Conservation (phyloP, 2,329 filamentous ascomycete genomes). For the Pseudocercospora cruenta region DNA sequence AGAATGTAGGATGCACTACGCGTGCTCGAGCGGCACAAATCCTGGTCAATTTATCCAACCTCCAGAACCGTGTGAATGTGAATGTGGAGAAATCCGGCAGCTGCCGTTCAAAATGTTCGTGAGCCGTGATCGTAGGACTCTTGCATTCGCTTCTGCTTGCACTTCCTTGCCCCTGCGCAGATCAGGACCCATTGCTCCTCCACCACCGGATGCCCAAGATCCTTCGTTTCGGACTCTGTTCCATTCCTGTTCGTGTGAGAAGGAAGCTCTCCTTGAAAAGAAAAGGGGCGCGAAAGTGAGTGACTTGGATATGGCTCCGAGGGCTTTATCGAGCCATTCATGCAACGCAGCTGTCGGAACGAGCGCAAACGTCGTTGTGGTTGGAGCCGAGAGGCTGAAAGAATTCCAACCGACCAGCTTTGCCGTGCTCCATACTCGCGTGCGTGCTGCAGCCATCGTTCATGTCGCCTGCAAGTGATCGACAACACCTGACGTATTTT, state of each 20-base stretch:
- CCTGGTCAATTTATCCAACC: neutral
- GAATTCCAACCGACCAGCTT: neutral
- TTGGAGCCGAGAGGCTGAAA: neutral
- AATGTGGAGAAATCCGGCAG: neutral
- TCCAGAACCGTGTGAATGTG: neutral
- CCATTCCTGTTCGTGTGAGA: neutral
- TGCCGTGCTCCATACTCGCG: slow-evolving; percentile 9
- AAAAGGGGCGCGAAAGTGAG: neutral
- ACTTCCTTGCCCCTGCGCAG: neutral
- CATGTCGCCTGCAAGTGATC: slow-evolving; percentile 9
- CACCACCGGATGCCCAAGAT: neutral
- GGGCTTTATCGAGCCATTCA: neutral
- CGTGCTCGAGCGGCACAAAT: neutral
- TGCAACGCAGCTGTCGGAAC: neutral
- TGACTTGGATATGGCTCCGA: neutral
- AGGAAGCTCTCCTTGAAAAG: neutral
- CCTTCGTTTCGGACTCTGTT: neutral
- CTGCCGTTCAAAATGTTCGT: neutral
- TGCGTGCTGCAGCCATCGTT: slow-evolving; percentile 6
- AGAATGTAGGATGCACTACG: slow-evolving; percentile 2
- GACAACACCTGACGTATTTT: neutral
- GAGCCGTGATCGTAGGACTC: neutral
- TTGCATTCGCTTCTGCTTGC: neutral
- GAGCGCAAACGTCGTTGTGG: neutral
- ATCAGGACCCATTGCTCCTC: neutral